Evolutionary conservation across 805 yeast genomes (phyloP), one percentile per base, ranked within the genome.

Genomic region (Trichomonascus vanleenenianus): DNA sequence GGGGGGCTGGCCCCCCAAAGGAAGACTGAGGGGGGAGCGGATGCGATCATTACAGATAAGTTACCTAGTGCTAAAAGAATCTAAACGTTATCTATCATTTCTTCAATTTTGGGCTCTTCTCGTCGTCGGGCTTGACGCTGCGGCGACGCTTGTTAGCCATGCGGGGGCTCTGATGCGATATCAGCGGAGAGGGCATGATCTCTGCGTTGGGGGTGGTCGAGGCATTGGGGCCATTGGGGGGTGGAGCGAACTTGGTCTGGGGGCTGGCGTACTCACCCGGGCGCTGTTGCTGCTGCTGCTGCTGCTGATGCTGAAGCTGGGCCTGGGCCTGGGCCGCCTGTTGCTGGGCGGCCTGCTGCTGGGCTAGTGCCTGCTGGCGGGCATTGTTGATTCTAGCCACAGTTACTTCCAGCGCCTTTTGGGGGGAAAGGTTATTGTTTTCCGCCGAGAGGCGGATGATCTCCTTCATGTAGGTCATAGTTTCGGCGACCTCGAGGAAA

Each of bases 401-500:
- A 11, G 22, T n/a, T 5, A 18, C 12, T 56, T 60, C 49, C 41
- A 59, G 49, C 40, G 58, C 51, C 43, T 56, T 49, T 39, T 54
- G 31, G 10, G 61, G 54, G 1, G 59, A 52, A 5, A 54, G 45
- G 31, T 49, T 31, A 50, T 53, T 52, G 19, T 57, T 44, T 39
- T 61, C 57, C 3, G 56, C 65, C 8, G 84, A 73, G 53, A 71
- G 77, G 9, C 71, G 66, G 78, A 85, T 79, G 45, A 87, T 64
- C 4, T 83, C 79, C 45, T 75, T 73, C 51, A 86, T 69, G 50
- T 78, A 76, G 0, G 87, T 72, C 86, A 87, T 83, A 8, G 82
- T 81, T 61, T 85, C 93, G 36, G 87, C 75, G 3, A 84, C 76
- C 60, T 85, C 91, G 65, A 86, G 63, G 18, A 81, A 71, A 48